Evolutionary conservation across 2,329 filamentous ascomycete species (phyloP).

Genomic region (Pseudogymnoascus sp.): DNA sequence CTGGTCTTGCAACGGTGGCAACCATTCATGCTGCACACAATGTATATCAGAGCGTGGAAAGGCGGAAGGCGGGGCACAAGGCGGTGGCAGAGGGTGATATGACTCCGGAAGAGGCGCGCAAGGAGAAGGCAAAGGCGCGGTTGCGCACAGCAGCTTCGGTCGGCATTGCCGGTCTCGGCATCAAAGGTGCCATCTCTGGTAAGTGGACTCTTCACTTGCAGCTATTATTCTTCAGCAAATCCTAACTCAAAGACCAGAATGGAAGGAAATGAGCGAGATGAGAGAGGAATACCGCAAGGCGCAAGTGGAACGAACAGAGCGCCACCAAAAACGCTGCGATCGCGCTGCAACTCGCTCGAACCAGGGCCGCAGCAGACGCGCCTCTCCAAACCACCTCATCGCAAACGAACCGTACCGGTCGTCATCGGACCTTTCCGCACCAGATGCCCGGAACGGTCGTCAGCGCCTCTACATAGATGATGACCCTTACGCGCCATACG

Average conservation of each 20-base stretch:
- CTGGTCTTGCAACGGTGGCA: conserved; percentile 59
- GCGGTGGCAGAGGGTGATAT: conserved; percentile 58
- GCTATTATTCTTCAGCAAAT: neutral
- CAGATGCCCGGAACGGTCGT: conserved; percentile 27
- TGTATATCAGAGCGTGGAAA: conserved; percentile 56
- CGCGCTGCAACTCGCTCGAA: conserved; percentile 20
- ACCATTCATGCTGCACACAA: conserved; percentile 63
- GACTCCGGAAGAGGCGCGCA: conserved; percentile 53
- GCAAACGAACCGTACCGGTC: conserved; percentile 16
- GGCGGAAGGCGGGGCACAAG: conserved; percentile 52
- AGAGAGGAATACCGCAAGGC: conserved; percentile 49
- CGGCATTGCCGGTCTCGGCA: conserved; percentile 59
- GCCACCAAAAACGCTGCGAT: conserved; percentile 39
- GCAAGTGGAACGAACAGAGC: conserved; percentile 39
- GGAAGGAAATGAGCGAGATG: conserved; percentile 61
- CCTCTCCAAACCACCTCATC: conserved; percentile 21
- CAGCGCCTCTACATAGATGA: conserved; percentile 37
- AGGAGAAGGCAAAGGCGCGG: conserved; percentile 55
- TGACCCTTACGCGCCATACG: conserved; percentile 33
- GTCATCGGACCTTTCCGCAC: conserved; percentile 27
- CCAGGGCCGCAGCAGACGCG: conserved; percentile 32
- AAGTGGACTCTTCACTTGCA: neutral
- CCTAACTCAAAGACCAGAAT: conserved; percentile 39
- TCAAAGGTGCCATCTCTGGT: conserved; percentile 52
- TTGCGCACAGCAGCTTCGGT: conserved; percentile 59